Evolutionary conservation across 108 stramenopile species (phyloP).

Genomic region (Cyclotella sp.): DNA sequence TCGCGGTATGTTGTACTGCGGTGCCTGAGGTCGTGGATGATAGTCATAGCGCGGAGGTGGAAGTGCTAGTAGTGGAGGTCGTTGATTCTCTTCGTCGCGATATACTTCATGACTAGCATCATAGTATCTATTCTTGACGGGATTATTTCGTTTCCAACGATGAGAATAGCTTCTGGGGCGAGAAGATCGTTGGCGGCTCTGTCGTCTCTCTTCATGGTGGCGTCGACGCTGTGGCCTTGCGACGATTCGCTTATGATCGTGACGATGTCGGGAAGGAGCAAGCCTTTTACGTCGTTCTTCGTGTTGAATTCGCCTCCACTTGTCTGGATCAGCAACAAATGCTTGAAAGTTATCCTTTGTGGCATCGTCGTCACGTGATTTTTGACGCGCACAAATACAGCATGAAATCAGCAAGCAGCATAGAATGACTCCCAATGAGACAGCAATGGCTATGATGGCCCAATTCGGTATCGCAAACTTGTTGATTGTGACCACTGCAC

Average conservation of each 20-base stretch:
- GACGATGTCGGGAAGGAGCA: background rate
- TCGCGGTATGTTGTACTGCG: background rate
- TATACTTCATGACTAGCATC: background rate
- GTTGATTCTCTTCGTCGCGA: background rate
- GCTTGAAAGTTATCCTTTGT: background rate
- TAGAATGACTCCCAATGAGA: background rate
- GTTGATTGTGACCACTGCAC: background rate
- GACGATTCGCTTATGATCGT: background rate
- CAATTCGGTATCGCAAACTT: background rate
- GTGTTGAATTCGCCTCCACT: background rate
- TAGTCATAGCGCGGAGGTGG: background rate
- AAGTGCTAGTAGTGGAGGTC: background rate
- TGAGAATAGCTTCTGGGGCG: too few species aligned
- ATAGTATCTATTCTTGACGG: background rate
- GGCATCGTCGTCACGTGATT: background rate
- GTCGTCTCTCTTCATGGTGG: background rate
- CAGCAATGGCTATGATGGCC: conserved; percentile 20
- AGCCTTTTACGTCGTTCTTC: background rate
- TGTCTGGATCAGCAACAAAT: background rate
- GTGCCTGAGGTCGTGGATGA: background rate
- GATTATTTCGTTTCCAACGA: too few species aligned
- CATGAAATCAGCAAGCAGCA: background rate
- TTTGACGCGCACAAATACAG: conserved; percentile 8
- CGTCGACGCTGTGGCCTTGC: background rate
- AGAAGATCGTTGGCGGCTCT: too few species aligned